Evolutionary conservation across 257 asterid genomes (phyloP).

Genomic region (Solanum chilense): DNA sequence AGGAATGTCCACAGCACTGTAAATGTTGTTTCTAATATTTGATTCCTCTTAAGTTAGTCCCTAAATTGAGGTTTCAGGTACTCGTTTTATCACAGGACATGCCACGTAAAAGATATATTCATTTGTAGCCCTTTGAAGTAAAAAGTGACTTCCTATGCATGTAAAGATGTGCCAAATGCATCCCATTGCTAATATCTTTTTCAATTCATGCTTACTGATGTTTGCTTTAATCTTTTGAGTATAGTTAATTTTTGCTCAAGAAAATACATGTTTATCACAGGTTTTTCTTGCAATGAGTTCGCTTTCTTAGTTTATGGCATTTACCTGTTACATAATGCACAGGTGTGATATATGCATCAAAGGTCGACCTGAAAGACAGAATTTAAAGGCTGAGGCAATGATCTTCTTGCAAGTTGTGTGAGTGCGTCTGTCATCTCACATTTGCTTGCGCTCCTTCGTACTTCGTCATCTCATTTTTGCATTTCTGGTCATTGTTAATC

Average conservation of each 20-base stretch:
- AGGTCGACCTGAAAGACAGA: slow-evolving; percentile 60
- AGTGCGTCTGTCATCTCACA: slow-evolving; percentile 11
- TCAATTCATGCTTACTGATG: background rate
- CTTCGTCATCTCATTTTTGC: background rate
- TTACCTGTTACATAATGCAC: background rate
- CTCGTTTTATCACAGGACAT: background rate
- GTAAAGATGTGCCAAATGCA: background rate
- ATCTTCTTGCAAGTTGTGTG: slow-evolving; percentile 48
- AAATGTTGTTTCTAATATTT: background rate
- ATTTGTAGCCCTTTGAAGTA: background rate
- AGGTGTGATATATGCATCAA: slow-evolving; percentile 63
- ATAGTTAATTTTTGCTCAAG: background rate
- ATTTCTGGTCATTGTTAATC: background rate
- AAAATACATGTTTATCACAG: background rate
- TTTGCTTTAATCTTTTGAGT: background rate
- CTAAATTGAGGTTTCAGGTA: background rate
- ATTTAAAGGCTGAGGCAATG: slow-evolving; percentile 44
- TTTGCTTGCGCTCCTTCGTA: background rate
- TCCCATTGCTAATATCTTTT: background rate
- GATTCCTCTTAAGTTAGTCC: background rate
- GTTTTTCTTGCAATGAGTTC: background rate
- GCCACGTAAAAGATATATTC: background rate
- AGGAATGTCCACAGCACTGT: background rate
- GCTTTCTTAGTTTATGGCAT: background rate
- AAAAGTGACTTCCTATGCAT: background rate